Conservation (phyloP, 805 yeast species). For the Yamadazyma kitorensis region DNA sequence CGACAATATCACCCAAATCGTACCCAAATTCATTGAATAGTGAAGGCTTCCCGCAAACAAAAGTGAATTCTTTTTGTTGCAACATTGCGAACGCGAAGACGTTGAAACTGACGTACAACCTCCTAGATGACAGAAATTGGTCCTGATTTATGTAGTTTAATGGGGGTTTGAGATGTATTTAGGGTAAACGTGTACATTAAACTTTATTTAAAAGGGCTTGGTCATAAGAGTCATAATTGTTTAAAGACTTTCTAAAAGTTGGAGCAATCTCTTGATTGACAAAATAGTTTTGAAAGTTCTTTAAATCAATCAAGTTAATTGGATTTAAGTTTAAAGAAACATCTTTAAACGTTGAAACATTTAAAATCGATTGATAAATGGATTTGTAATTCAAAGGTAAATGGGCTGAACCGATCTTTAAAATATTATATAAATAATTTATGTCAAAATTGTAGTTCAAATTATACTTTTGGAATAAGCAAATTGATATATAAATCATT, state of each 20-base stretch:
- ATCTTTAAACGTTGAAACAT: conserved; percentile 3
- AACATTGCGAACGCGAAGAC: too few relatives aligned
- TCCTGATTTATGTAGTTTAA: too few relatives aligned
- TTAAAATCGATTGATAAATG: too few relatives aligned
- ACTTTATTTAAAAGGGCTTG: conserved; percentile 3
- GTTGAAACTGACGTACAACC: too few relatives aligned
- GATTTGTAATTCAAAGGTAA: too few relatives aligned
- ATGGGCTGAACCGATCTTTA: conserved; percentile 2
- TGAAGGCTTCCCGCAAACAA: too few relatives aligned
- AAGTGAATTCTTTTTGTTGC: too few relatives aligned
- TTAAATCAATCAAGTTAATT: conserved; percentile 12
- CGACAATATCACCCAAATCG: not conserved
- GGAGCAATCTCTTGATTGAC: conserved; percentile 16
- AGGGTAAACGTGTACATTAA: not conserved
- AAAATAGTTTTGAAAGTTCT: conserved; percentile 19
- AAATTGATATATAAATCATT: conserved; percentile 3
- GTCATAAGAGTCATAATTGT: conserved; percentile 7
- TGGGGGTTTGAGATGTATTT: not conserved
- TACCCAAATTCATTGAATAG: too few relatives aligned
- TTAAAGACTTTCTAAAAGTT: conserved; percentile 3
- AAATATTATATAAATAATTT: conserved; percentile 10
- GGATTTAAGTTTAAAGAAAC: too few relatives aligned
- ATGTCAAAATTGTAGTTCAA: conserved; percentile 17
- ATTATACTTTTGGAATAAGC: conserved; percentile 12
- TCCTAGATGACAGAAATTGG: too few relatives aligned